A percentile compares a stretch with the other conserved stretches of the same genome.
Conservation (phyloP, 306 rosid genomes). For the Purshia tridentata region DNA sequence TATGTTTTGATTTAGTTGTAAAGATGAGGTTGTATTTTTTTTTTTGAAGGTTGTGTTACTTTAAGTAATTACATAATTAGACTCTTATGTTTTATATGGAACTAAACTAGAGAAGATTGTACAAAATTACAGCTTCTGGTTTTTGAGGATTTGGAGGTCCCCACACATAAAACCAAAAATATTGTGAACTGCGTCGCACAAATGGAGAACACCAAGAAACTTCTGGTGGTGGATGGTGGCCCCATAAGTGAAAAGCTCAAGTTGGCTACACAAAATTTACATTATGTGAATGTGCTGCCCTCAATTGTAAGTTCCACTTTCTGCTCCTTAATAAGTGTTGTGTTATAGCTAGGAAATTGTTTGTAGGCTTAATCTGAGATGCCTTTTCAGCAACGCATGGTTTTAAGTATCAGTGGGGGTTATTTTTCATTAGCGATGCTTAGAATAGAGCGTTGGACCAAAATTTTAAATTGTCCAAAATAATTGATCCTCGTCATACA, state of each 20-base stretch:
- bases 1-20: neutral
- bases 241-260: constrained; percentile 61
- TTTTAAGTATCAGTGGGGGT: neutral
- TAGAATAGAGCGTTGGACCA: neutral
- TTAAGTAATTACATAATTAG: neutral
- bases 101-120: constrained; percentile 24
- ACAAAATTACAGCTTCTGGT: constrained; percentile 64
- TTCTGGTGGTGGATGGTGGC: constrained; percentile 70
- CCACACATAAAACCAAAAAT: constrained; percentile 78
- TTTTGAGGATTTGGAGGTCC: constrained; percentile 82
- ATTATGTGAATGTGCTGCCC: constrained; percentile 82
- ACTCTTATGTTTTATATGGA: neutral
- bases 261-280: constrained; percentile 92
- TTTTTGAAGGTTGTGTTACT: neutral
- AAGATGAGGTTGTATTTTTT: neutral
- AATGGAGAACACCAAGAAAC: constrained; percentile 69
- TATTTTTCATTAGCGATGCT: neutral
- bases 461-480: neutral
- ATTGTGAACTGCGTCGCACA: constrained; percentile 58
- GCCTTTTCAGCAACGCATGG: neutral
- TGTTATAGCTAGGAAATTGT: neutral
- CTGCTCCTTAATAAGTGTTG: constrained; percentile 16
- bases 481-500: neutral
- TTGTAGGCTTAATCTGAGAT: constrained; percentile 1
- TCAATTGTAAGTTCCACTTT: constrained; percentile 59